Base-by-base conservation (phyloP, 192 early-diverging fungal species). In the Chytriomyces sp. region DNA sequence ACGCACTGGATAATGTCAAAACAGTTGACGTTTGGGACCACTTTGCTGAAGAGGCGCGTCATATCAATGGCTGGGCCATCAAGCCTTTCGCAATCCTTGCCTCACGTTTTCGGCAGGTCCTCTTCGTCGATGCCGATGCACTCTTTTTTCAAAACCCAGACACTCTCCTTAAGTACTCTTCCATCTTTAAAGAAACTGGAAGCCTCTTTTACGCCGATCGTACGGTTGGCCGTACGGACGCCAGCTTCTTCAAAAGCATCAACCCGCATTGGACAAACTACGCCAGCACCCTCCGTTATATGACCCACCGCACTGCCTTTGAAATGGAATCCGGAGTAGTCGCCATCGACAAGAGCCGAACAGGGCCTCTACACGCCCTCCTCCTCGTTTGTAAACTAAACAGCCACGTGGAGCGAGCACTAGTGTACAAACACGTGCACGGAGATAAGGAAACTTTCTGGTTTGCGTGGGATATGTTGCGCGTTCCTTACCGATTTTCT, bases 311-410 rank as follows among this genome's bases (percentile, higher is more conserved):
- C 6, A 74, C 81, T 0, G 55, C 71, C 2, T 86, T 86, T 59
- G 90, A 91, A 60, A 81, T 85, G 70, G 90, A 91, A 59, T 87
- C 86, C 8, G 89, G 90, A 6, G 84, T 89, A 3, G 89, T 91
- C 1, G 64, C 88, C 17, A 79, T 90, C 25, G 80, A 91, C 76
- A 91, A 91, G 49, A 63, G 58, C 34, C 74, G 78, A 0, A 69
- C 80, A 0, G 49, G 59, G 3, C 31, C 39, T 14, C 74, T 90
- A 37, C 55, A 85, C 12, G 89, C 84, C 3, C 37, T 91, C 17
- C 33, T 91, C 8, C 76, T 84, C 1, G 80, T 75, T 0, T 89
- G 87, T 63, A 78, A 85, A 59, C 73, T 88, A 75, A 90, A 90
- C 55, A 31, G 39, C 4, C 40, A 28, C 19, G 31, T 26, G 26